These are phyloP conservation scores for Trichophyton verrucosum DNA, from an alignment of 2,329 filamentous ascomycete genomes.

Conservation along the genomic window DNA sequence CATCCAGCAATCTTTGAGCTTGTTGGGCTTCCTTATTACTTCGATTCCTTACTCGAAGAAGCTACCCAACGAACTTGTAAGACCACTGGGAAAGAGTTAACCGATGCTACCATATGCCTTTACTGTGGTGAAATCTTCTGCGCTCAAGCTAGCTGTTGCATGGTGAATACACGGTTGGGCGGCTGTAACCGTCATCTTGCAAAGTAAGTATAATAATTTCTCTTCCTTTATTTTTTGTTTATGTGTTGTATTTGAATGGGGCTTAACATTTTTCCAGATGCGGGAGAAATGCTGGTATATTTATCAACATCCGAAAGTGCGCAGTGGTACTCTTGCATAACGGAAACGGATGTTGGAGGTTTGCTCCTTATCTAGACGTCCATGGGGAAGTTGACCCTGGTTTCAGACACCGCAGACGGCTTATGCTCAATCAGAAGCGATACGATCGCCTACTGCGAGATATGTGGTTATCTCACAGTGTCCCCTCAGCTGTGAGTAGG, in stretches of 20 bases:
- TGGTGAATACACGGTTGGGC: slow-evolving; percentile 55
- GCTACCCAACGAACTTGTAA: slow-evolving; percentile 73
- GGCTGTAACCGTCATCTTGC: slow-evolving; percentile 84
- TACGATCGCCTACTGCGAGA: slow-evolving; percentile 81
- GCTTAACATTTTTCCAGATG: slow-evolving; percentile 45
- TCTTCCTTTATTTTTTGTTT: slow-evolving; percentile 17
- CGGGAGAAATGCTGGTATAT: slow-evolving; percentile 79
- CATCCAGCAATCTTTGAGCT: slow-evolving; percentile 92
- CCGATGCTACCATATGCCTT: slow-evolving; percentile 81
- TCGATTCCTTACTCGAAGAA: slow-evolving; percentile 84
- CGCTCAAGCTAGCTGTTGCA: slow-evolving; percentile 84
- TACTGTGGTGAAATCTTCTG: slow-evolving; percentile 97
- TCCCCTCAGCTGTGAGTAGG: slow-evolving; percentile 79
- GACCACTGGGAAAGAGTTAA: slow-evolving; percentile 79
- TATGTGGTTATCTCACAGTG: slow-evolving; percentile 73
- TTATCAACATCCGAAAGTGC: slow-evolving; percentile 95
- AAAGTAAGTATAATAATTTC: slow-evolving; percentile 45
- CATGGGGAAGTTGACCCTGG: slow-evolving; percentile 95
- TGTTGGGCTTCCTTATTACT: slow-evolving; percentile 81
- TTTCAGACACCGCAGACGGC: slow-evolving; percentile 70
- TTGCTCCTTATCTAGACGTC: slow-evolving; percentile 86
- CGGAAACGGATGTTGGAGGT: slow-evolving; percentile 66
- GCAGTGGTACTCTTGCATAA: slow-evolving; percentile 78
- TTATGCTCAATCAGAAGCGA: slow-evolving; percentile 85
- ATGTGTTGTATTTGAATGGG: slow-evolving; percentile 5